Conservation (phyloP, 2,329 filamentous ascomycete genomes). For the Ophiostoma pallidulum region DNA sequence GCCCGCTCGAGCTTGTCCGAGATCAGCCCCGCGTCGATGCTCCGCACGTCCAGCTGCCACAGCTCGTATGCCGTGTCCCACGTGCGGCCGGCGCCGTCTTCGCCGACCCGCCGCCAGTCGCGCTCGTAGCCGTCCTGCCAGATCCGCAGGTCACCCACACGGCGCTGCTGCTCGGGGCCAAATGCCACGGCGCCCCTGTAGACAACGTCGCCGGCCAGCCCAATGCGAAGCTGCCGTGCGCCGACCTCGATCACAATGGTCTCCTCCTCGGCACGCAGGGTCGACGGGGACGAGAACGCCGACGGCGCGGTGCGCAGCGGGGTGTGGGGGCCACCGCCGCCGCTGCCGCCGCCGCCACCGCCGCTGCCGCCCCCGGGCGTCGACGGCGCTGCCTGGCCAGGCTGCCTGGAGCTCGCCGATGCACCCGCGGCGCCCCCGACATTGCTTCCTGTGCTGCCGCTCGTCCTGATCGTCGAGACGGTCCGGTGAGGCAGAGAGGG, state of each 20-base stretch:
- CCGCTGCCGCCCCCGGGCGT: constrained; percentile 17
- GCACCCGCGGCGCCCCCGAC: not conserved
- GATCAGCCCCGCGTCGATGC: constrained; percentile 67
- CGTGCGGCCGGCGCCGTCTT: constrained; percentile 25
- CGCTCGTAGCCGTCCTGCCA: constrained; percentile 50
- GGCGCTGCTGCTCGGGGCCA: constrained; percentile 63
- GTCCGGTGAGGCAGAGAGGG: constrained; percentile 46
- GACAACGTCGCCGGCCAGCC: constrained; percentile 73
- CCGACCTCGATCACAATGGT: constrained; percentile 75
- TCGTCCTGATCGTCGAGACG: constrained; percentile 47
- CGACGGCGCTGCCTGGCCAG: constrained; percentile 17
- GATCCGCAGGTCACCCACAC: constrained; percentile 71
- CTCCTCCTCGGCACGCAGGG: constrained; percentile 71
- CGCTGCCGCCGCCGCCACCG: constrained; percentile 28
- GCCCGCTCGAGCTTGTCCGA: constrained; percentile 80
- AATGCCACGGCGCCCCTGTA: constrained; percentile 66
- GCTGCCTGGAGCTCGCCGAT: constrained; percentile 3
- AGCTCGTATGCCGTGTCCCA: constrained; percentile 64
- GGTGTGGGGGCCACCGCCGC: constrained; percentile 46
- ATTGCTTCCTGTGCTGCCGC: constrained; percentile 16
- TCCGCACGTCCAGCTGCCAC: constrained; percentile 66
- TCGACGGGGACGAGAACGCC: constrained; percentile 48
- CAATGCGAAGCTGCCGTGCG: constrained; percentile 65
- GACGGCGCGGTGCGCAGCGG: constrained; percentile 46
- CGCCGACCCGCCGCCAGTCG: constrained; percentile 32